Conservation (phyloP, 306 rosid species). For the Dryas alaskensis region DNA sequence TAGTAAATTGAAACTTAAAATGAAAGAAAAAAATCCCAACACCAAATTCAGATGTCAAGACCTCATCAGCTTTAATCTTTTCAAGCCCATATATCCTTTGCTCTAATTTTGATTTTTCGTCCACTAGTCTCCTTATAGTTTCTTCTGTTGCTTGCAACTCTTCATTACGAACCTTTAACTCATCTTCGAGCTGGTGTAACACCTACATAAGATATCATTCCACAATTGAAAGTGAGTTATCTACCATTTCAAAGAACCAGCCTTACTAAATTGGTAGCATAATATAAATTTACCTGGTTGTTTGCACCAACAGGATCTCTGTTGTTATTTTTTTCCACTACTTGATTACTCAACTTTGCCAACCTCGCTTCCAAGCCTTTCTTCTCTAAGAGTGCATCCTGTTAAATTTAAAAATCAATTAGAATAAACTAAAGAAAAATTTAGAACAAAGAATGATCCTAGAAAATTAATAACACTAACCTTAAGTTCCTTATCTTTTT, state of each 20-base stretch:
- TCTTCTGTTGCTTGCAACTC: conserved; percentile 65
- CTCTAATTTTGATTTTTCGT: conserved; percentile 59
- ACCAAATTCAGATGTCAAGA: conserved; percentile 25
- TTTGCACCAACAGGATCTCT: conserved; percentile 47
- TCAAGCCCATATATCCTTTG: conserved; percentile 54
- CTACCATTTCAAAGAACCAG: conserved; percentile 4
- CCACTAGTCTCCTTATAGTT: conserved; percentile 49
- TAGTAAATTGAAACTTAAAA: background rate
- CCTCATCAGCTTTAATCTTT: conserved; percentile 69
- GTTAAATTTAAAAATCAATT: conserved; percentile 29
- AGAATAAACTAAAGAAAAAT: background rate
- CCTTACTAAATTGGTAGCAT: conserved; percentile 5
- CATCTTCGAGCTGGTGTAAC: conserved; percentile 64
- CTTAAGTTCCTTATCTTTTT: conserved; percentile 75
- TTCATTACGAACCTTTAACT: conserved; percentile 53
- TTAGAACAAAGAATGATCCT: conserved; percentile 7
- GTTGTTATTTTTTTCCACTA: conserved; percentile 47
- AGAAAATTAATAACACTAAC: conserved; percentile 40
- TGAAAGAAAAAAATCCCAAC: background rate
- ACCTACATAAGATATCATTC: conserved; percentile 34
- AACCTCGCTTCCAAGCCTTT: conserved; percentile 66
- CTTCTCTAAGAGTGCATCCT: conserved; percentile 67
- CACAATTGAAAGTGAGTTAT: conserved; percentile 7
- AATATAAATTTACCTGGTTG: conserved; percentile 47
- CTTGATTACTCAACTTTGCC: conserved; percentile 52